These are phyloP conservation scores for Trichoderma breve DNA, from an alignment of 2,329 filamentous ascomycete genomes.

Conservation along the genomic window DNA sequence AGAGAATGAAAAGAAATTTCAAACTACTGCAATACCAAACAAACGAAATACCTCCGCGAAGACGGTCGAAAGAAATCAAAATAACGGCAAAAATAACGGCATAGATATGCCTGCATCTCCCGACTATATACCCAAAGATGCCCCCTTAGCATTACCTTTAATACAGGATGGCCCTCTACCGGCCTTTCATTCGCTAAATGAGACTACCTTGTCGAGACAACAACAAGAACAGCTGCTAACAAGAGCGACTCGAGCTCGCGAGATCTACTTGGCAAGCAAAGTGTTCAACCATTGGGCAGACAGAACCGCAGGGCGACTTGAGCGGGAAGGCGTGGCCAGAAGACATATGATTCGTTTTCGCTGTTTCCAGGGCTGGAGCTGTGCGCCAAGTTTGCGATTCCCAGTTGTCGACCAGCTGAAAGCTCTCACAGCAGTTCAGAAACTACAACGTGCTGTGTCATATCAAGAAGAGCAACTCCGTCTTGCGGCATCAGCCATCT, in stretches of 20 bases:
- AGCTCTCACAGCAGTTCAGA: constrained; percentile 32
- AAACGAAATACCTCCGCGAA: not conserved
- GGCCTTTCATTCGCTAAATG: not conserved
- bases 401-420: constrained; percentile 34
- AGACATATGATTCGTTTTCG: constrained; percentile 65
- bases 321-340: constrained; percentile 65
- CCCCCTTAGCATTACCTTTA: not conserved
- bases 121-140: not conserved
- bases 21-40: not conserved
- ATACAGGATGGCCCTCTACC: not conserved
- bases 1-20: not conserved
- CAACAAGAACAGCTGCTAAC: constrained; percentile 32
- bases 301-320: constrained; percentile 61
- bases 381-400: constrained; percentile 32
- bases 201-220: not conserved
- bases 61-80: not conserved
- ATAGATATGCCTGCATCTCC: not conserved
- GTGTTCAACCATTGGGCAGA: constrained; percentile 58
- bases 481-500: constrained; percentile 27
- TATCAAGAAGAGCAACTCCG: constrained; percentile 31
- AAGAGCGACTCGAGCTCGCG: constrained; percentile 61
- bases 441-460: constrained; percentile 34
- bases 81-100: not conserved
- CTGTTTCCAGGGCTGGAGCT: constrained; percentile 39
- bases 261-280: constrained; percentile 56